Evolutionary conservation across 768 basidiomycete species (phyloP), one percentile per base, ranked within the genome.

Genomic region (Termitomyces titanicus): DNA sequence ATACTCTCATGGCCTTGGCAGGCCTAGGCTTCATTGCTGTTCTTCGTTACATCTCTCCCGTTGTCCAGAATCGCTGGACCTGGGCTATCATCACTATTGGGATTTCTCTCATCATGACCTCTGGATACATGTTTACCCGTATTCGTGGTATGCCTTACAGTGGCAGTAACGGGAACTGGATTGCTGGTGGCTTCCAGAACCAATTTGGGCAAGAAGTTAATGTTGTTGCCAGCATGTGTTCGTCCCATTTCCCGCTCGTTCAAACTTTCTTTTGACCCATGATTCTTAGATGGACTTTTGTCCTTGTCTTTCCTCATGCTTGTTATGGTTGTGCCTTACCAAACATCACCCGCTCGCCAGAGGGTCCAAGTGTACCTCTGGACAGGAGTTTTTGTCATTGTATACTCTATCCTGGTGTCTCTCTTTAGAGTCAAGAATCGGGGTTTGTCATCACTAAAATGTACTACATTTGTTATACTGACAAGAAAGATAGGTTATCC

Each of bases 111-210:
- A 72, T 92, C 63, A 96, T 98, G 87, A 95, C 86, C 20, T 85
- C 88, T 9, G 97, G 97, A 8, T 89, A 85, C 76, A 99, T 99
- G 97, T 99, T 96, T 74, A 90, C 89, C 55, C 89, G 88, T 60
- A 99, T 99, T 63, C 86, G 96, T 58, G 79, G 79, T 31, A 79
- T 79, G 45, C 94, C 93, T 3, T 93, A 82, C 66, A 75, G 74
- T 22, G 84, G 82, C 27, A 74, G 75, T 0, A 78, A 82, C 53
- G 85, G 86, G 22, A 74, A 80, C 47, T 94, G 93, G 89, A 88
- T 99, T 63, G 90, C 94, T 9, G 79, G 73, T 10, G 96, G 96
- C 5, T 98, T 86, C 73, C 86, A 88, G 67, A 93, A 85, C 63
- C 94, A 97, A 70, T 90, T 81, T 66, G 96, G 95, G 7, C 88